Conservation (phyloP, 2,329 filamentous ascomycete genomes). For the Ampelomyces quisqualis region DNA sequence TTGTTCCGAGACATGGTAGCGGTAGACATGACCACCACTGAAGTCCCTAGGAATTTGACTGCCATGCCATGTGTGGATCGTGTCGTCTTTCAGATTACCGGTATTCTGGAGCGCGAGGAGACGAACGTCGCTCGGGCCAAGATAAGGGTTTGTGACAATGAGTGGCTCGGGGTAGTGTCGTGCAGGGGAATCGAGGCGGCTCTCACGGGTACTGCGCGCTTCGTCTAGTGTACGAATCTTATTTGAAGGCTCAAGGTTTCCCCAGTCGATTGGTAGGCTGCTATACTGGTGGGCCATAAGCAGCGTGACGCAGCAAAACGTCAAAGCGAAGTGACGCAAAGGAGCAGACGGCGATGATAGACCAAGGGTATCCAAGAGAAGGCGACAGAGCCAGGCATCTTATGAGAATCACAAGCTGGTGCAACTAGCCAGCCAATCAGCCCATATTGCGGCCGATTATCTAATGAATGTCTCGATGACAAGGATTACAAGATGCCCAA, state of each 20-base stretch:
- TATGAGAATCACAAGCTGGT: slow-evolving; percentile 1
- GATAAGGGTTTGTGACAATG: too few relatives aligned
- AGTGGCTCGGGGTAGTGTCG: too few relatives aligned
- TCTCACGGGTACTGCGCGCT: too few relatives aligned
- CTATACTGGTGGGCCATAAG: slow-evolving; percentile 1
- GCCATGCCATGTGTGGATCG: too few relatives aligned
- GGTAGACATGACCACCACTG: not conserved
- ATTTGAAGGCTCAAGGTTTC: not conserved
- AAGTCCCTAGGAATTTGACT: too few relatives aligned
- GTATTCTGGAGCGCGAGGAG: too few relatives aligned
- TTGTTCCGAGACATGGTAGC: too few relatives aligned
- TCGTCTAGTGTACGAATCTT: not conserved
- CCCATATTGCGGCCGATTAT: slow-evolving; percentile 4
- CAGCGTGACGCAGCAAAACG: not conserved
- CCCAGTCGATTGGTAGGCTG: not conserved
- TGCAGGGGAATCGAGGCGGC: too few relatives aligned
- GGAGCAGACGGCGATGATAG: not conserved
- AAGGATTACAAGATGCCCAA: not conserved
- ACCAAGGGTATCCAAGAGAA: not conserved
- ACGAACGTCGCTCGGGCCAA: too few relatives aligned
- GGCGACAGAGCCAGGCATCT: slow-evolving; percentile 2
- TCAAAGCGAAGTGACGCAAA: not conserved
- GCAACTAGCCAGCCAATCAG: slow-evolving; percentile 4
- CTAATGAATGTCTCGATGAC: slow-evolving; percentile 3
- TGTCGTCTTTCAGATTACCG: too few relatives aligned